Evolutionary conservation across 225 moss, liverwort and hornwort genomes (phyloP).

Genomic region (Antitrichia curtipendula): DNA sequence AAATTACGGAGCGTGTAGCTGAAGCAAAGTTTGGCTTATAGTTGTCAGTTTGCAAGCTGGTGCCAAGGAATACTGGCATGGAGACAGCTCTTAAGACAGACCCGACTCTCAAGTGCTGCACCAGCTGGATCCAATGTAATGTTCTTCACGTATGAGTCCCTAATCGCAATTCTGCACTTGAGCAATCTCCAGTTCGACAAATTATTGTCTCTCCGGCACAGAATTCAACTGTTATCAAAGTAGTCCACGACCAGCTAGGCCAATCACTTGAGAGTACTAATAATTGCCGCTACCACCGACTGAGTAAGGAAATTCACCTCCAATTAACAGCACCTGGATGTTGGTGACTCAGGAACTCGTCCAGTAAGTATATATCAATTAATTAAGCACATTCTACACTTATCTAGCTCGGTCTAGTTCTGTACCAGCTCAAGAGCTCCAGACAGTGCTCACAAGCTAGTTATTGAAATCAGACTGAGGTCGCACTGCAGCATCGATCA

Average conservation of each 20-base stretch:
- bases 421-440: neutral
- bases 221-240: neutral
- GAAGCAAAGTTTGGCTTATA: neutral
- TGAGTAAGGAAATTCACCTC: neutral
- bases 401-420: neutral
- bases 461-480: neutral
- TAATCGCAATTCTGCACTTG: neutral
- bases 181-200: neutral
- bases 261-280: neutral
- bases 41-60: neutral
- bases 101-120: neutral
- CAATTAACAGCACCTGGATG: neutral
- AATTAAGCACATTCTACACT: neutral
- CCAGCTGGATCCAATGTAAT: neutral
- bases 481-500: neutral
- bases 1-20: neutral
- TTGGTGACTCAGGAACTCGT: neutral
- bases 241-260: neutral
- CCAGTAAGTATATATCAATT: neutral
- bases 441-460: neutral
- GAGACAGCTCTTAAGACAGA: neutral
- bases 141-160: neutral
- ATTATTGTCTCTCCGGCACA: neutral
- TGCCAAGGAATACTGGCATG: neutral
- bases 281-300: neutral